Base-by-base conservation (phyloP, 2,329 filamentous ascomycete genomes). In the Monilinia polystroma region DNA sequence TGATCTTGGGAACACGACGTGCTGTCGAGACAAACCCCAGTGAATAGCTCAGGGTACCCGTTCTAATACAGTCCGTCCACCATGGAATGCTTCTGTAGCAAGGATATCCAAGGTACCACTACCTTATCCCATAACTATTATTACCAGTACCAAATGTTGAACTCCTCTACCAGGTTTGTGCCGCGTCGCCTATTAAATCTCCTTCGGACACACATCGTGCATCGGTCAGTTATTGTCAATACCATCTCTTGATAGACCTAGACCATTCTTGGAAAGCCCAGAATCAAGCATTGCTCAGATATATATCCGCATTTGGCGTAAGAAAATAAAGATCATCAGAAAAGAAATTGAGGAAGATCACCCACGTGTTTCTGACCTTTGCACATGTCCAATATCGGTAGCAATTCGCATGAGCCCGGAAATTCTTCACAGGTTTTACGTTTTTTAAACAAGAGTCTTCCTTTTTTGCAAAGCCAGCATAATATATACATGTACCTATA, bases 1-100 rank as follows among this genome's bases (percentile, higher is more conserved):
- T 66, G 64, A 66, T 66, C 64, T 66, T 49, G 49, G 63, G 45
- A 49, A 66, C 64, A 66, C 58, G 52, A 47, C 64, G 55, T 66
- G 64, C 49, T 54, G 58, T 59, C 20, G 32, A 51, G 38, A 54
- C 63, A 58, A 60, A 51, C 55, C 57, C 53, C 47, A 23, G 53
- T 56, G 51, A 66, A 66, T 62, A 35, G 23, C 64, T 54, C 45
- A 66, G 35, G 29, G 64, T 55, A 35, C 63, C 63, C 23, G 32
- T 65, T 32, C 23, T 38, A 20, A 26, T 26, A 35, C 58, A 51
- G 45, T 35, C 35, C 26, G 35, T 38, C 53, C 52, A 58, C 63
- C 51, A 29, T 51, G 56, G 49, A 64, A 41, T 38, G 45, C 38
- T 38, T 12, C 18, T 56, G n/a, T 57, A 57, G 65, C 65, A 67